Base-by-base conservation (phyloP, 352 stramenopile genomes). In the Phytophthora kernoviae region DNA sequence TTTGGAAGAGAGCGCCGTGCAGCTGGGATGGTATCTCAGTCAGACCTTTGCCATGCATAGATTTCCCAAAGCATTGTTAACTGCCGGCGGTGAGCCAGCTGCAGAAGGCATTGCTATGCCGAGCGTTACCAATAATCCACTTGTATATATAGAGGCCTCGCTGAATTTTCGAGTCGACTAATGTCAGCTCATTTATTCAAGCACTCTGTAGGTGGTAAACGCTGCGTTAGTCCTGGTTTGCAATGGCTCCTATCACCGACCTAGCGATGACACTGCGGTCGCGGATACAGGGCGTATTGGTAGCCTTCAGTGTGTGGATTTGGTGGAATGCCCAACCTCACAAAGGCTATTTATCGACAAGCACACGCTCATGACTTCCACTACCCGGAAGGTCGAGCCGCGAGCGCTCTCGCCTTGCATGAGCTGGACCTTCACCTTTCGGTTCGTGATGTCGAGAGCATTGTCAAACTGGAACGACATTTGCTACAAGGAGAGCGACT, bases 361-460 rank as follows among this genome's bases (percentile, higher is more conserved):
- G 55, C 70, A 87, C 68, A 87, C 80, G 17, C 45, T 72, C 10
- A 64, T 74, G 55, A 71, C 67, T 14, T 69, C 65, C n/a, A 48
- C 42, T 10, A 62, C 58, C 11, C 21, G 4, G 57, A 66, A 58
- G 61, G 50, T 15, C 54, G 37, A 26, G 54, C 61, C 45, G 79
- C 75, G 54, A 83, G 75, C 30, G 51, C 56, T 1, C 64, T 75
- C n/a, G 81, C 84, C 14, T 54, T 89, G 42, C 65, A 77, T 0
- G 84, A 93, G 65, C 69, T 93, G 21, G 81, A 93, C 46, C 48
- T 91, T 40, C 66, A 88, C 37, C 72, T 93, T 15, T 77, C 77
- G 17, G 42, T 92, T 56, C 50, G 36, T 20, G 41, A 63, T 39
- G 36, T 34, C 2, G 37, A 54, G 21, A 75, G 85, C 50, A 61